phyloP scores from a whole-genome alignment of 2,329 filamentous ascomycete genomes.

The Orbilia brochopaga region DNA sequence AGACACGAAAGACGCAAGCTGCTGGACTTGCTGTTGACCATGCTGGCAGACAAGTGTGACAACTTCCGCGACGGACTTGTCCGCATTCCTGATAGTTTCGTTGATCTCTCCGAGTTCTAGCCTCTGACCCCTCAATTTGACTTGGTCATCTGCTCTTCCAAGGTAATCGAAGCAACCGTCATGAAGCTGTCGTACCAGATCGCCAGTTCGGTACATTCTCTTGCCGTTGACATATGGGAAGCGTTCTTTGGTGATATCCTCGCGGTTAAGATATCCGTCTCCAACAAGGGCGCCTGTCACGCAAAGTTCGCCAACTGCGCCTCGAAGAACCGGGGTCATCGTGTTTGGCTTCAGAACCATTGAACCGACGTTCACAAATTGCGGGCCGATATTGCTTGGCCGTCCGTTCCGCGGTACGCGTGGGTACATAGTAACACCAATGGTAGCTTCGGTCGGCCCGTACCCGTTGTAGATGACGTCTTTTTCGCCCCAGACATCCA shows the following conservation, averaged over 20 bases:
- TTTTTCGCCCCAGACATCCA: conserved; percentile 81
- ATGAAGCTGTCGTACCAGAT: conserved; percentile 79
- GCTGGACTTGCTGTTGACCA: conserved; percentile 74
- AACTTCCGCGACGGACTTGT: conserved; percentile 69
- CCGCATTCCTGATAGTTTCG: conserved; percentile 72
- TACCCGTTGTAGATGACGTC: conserved; percentile 87
- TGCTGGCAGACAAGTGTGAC: conserved; percentile 78
- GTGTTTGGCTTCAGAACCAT: conserved; percentile 76
- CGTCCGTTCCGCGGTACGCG: conserved; percentile 78
- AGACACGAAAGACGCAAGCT: conserved; percentile 78
- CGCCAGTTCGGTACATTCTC: conserved; percentile 80
- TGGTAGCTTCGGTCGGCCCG: conserved; percentile 89
- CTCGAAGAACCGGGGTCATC: conserved; percentile 73
- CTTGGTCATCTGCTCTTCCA: conserved; percentile 86
- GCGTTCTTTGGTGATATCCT: conserved; percentile 75
- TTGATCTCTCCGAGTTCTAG: conserved; percentile 93
- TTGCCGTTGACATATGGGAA: conserved; percentile 65
- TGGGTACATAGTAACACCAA: conserved; percentile 89
- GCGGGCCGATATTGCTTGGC: conserved; percentile 83
- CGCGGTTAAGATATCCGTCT: conserved; percentile 82
- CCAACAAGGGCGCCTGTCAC: conserved; percentile 86
- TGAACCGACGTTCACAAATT: conserved; percentile 85
- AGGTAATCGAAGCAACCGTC: conserved; percentile 86
- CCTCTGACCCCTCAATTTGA: conserved; percentile 87
- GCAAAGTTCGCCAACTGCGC: conserved; percentile 85